Conservation (phyloP, 2,329 filamentous ascomycete genomes). For the Botrytis elliptica region DNA sequence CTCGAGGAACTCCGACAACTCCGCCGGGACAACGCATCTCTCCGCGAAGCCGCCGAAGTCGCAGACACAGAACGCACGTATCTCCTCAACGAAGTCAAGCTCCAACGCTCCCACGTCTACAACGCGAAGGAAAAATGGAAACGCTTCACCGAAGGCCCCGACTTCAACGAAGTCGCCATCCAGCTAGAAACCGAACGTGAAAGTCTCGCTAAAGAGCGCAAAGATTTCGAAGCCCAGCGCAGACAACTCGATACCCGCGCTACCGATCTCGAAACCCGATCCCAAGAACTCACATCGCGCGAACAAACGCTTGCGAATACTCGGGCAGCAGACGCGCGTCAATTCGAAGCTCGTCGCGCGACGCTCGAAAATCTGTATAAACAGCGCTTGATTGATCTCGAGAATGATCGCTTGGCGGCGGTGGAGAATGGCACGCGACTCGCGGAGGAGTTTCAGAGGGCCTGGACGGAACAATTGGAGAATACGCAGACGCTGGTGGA, state of each 20-base stretch:
- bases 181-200: background rate
- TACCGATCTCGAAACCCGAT: background rate
- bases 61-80: slow-evolving; percentile 2
- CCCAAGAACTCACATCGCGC: background rate
- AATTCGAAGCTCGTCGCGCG: background rate
- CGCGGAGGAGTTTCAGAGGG: slow-evolving; percentile 17
- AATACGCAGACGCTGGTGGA: slow-evolving; percentile 22
- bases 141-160: background rate
- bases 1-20: slow-evolving; percentile 26
- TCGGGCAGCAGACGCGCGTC: background rate
- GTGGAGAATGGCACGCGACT: background rate
- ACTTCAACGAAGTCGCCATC: background rate
- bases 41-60: slow-evolving; percentile 15
- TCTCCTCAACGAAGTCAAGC: slow-evolving; percentile 10
- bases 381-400: background rate
- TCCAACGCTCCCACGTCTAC: background rate
- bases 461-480: slow-evolving; percentile 23
- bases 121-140: background rate
- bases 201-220: background rate
- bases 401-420: background rate
- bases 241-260: background rate
- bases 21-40: background rate
- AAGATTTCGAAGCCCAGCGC: background rate
- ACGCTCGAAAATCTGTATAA: background rate
- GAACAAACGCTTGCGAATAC: background rate